Base-by-base conservation (phyloP, 1,139 yeast genomes). In the Blastobotrys buckinghamii region DNA sequence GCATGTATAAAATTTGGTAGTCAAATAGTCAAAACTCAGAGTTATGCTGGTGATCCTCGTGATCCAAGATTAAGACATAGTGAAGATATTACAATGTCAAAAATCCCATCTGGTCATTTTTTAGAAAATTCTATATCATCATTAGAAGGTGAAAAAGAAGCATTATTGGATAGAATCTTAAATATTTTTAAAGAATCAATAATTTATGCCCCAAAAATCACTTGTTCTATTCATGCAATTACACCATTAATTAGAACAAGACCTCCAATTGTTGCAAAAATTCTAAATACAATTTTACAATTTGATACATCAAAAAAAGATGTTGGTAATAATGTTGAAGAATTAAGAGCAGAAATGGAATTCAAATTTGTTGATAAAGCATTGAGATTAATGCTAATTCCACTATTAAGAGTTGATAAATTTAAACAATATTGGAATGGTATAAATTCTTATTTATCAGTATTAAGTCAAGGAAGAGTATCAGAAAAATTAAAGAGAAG, bases 1-100 rank as follows among this genome's bases (percentile, higher is more conserved):
- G 84, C 90, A 40, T 71, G 86, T 27, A 70, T 84, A 48, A 87
- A 84, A 65, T 82, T 90, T 54, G 77, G 88, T 8, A 79, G 85
- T 49, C 77, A 79, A 45, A 78, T 88, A 1, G 79, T 90, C 36
- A 79, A 80, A 49, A 78, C 80, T 27, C 96, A 90, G 59, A 75
- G 85, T 22, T 75, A 78, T 33, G 71, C 79, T 2, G 55, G 65
- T 6, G 55, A 62, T 20, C 20, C 24, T 3, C 16, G 33, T 6
- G 72, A 70, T 51, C 55, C 75, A 55, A 56, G 71, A 43, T 50
- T 62, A 9, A 54, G 58, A 5, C 57, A 58, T 27, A 49, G 57
- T 15, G 58, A 63, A 16, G 79, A 76, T 34, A 77, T 82, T 42
- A 82, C 86, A 19, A 69, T 86, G 44, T 66, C 79, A 2, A 69